Evolutionary conservation across 2,329 filamentous ascomycete genomes (phyloP).

Genomic region (Colletotrichum neosansevieriae): DNA sequence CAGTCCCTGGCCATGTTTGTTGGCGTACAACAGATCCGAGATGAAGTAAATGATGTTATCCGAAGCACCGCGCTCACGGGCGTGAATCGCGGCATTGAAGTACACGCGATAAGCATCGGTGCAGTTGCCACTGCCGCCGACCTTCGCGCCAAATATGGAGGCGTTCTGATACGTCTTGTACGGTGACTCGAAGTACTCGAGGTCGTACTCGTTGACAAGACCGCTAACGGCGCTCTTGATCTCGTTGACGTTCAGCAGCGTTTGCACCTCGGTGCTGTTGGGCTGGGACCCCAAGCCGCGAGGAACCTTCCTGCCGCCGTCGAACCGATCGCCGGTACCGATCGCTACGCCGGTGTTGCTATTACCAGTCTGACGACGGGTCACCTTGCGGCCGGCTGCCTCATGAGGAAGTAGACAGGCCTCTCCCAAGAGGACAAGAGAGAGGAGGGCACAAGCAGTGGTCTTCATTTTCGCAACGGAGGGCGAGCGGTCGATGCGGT

Average conservation of each 20-base stretch:
- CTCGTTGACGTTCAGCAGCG: slow-evolving; percentile 60
- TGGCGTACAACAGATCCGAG: slow-evolving; percentile 66
- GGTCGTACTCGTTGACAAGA: slow-evolving; percentile 54
- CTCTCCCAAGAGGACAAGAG: slow-evolving; percentile 43
- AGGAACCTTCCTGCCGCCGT: slow-evolving; percentile 52
- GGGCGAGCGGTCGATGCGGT: neutral
- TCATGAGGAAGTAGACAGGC: slow-evolving; percentile 56
- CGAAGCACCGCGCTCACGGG: slow-evolving; percentile 68
- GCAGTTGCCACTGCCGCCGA: slow-evolving; percentile 52
- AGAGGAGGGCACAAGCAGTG: slow-evolving; percentile 38
- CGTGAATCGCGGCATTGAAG: slow-evolving; percentile 67
- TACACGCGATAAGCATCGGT: slow-evolving; percentile 60
- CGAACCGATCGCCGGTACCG: slow-evolving; percentile 57
- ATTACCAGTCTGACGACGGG: slow-evolving; percentile 36
- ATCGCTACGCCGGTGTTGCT: slow-evolving; percentile 50
- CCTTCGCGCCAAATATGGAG: slow-evolving; percentile 53
- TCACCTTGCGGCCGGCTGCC: slow-evolving; percentile 41
- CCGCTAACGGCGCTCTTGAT: slow-evolving; percentile 58
- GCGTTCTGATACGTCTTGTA: slow-evolving; percentile 58
- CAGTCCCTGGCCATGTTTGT: slow-evolving; percentile 61
- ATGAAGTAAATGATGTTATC: slow-evolving; percentile 71
- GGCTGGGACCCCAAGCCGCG: slow-evolving; percentile 54
- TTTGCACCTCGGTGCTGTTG: slow-evolving; percentile 48
- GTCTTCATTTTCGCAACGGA: slow-evolving; percentile 47
- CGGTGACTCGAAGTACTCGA: slow-evolving; percentile 56